Conservation (phyloP, 129 eudicot genomes). For the Pseudognaphalium luteoalbum region DNA sequence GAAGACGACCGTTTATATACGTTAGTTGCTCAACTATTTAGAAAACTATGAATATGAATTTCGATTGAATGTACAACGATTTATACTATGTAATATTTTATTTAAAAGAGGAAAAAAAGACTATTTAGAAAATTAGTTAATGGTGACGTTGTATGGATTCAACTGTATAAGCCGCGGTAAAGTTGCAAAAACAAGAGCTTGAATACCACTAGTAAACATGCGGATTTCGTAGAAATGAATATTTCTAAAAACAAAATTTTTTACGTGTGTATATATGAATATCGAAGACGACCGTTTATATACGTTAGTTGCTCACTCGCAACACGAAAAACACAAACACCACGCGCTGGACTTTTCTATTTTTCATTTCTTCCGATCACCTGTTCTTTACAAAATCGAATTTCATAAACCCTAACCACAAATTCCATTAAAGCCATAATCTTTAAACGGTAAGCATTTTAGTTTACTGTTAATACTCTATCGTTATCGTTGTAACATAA, state of each 20-base stretch:
- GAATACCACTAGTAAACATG: no score
- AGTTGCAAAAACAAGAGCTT: no score
- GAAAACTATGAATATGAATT: no score
- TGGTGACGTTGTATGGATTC: no score
- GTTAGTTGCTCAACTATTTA: neutral
- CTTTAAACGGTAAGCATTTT: neutral
- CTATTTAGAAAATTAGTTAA: no score
- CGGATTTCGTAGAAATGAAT: no score
- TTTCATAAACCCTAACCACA: constrained; percentile 24
- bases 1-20: neutral
- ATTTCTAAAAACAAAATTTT: no score
- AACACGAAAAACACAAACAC: neutral
- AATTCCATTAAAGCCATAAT: constrained; percentile 3
- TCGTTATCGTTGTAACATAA: neutral
- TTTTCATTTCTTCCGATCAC: neutral
- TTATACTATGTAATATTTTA: no score
- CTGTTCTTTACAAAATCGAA: constrained; percentile 5
- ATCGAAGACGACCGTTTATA: neutral
- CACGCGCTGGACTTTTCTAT: constrained; percentile 18
- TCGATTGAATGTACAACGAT: no score
- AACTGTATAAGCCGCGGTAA: no score
- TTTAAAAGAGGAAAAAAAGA: no score
- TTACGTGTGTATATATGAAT: no score
- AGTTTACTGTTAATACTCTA: neutral
- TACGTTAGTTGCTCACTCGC: neutral